Evolutionary conservation across 2,329 filamentous ascomycete species (phyloP).

Genomic region (Celoporthe dispersa): DNA sequence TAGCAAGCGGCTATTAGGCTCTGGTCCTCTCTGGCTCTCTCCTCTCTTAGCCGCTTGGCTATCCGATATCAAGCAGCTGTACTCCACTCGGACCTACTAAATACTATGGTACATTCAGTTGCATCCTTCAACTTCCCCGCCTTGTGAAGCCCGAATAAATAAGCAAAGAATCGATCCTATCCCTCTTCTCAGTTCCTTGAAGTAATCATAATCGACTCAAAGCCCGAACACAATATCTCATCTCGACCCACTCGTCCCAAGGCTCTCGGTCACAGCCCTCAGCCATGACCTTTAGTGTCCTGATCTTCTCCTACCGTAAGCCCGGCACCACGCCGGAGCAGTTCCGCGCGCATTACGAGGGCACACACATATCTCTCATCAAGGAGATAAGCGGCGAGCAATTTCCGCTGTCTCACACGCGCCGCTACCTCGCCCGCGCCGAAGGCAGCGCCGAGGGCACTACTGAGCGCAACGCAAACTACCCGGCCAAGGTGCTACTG

Average conservation of each 20-base stretch:
- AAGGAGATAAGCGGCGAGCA: constrained; percentile 32
- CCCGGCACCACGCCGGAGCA: constrained; percentile 33
- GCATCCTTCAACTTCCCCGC: no score
- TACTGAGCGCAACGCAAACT: constrained; percentile 23
- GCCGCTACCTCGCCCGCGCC: constrained; percentile 31
- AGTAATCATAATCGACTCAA: background rate
- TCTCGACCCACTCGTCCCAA: background rate
- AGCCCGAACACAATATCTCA: background rate
- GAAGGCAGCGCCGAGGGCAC: constrained; percentile 8
- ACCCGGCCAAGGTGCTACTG: constrained; percentile 29
- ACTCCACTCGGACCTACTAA: no score
- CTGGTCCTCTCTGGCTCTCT: no score
- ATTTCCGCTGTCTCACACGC: constrained; percentile 33
- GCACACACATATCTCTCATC: constrained; percentile 34
- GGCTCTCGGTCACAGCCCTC: background rate
- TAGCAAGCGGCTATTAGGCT: no score
- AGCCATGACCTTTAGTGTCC: constrained; percentile 19
- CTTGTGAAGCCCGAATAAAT: no score
- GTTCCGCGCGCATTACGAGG: constrained; percentile 34
- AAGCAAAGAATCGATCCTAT: no score
- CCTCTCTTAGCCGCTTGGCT: no score
- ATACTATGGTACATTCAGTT: no score
- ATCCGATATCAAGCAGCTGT: no score
- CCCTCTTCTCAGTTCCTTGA: background rate
- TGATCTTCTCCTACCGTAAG: constrained; percentile 32